Conservation (phyloP, 2,329 filamentous ascomycete species). For the Colletotrichum sojae region DNA sequence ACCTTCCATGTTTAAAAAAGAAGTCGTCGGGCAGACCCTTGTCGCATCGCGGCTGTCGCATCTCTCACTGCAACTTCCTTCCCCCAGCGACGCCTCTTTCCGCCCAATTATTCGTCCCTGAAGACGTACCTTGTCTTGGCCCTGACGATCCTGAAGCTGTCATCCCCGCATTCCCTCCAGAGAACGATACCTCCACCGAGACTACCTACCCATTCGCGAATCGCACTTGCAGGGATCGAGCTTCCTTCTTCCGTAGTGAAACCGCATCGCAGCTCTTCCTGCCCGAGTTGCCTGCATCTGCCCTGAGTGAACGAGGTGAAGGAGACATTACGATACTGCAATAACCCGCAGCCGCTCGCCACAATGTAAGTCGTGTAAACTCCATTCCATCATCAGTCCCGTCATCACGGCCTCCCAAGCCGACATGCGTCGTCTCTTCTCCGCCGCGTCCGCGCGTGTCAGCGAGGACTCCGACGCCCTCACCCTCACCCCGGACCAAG, state of each 20-base stretch:
- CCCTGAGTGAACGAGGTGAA: neutral
- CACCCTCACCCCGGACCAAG: neutral
- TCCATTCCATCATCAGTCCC: slow-evolving; percentile 11
- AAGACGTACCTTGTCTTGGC: slow-evolving; percentile 14
- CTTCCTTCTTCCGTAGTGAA: slow-evolving; percentile 4
- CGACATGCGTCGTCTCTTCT: slow-evolving; percentile 35
- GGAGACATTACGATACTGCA: neutral
- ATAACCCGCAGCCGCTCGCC: neutral
- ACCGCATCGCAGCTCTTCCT: slow-evolving; percentile 1
- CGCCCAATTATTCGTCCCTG: slow-evolving; percentile 1
- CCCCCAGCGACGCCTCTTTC: neutral
- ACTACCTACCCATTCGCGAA: neutral
- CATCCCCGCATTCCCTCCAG: neutral
- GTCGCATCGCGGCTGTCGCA: slow-evolving; percentile 31
- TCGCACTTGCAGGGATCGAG: slow-evolving; percentile 11
- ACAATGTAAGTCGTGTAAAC: slow-evolving; percentile 32
- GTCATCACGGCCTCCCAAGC: neutral
- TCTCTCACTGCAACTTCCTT: slow-evolving; percentile 23
- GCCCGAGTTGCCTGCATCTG: too few species aligned
- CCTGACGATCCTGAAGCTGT: slow-evolving; percentile 1
- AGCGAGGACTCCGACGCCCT: slow-evolving; percentile 23
- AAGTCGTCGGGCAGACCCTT: slow-evolving; percentile 27
- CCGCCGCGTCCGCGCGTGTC: slow-evolving; percentile 1
- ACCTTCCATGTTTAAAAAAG: slow-evolving; percentile 20
- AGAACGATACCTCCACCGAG: neutral